phyloP scores from a whole-genome alignment of 768 basidiomycete species.

The Russula virescens region DNA sequence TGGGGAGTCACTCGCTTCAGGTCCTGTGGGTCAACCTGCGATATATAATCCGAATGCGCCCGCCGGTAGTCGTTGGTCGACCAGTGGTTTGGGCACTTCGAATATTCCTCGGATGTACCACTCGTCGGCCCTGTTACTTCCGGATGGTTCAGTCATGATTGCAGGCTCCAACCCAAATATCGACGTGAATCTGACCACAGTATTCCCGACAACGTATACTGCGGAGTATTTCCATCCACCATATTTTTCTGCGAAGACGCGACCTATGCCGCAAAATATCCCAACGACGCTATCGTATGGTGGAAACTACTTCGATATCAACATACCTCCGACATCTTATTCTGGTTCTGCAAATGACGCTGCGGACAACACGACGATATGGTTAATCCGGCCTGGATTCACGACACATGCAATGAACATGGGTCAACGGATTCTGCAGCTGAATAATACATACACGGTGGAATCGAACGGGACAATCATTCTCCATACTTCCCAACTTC shows the following conservation, averaged over 20 bases:
- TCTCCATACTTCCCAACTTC: constrained; percentile 75
- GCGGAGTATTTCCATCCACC: constrained; percentile 89
- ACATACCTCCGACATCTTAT: constrained; percentile 60
- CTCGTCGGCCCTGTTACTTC: constrained; percentile 83
- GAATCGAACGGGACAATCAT: constrained; percentile 70
- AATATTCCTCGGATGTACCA: constrained; percentile 83
- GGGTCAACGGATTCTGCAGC: constrained; percentile 75
- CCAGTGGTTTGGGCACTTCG: constrained; percentile 52
- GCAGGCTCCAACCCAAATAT: constrained; percentile 93
- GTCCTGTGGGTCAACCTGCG: constrained; percentile 71
- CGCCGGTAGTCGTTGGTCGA: constrained; percentile 69
- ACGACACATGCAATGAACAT: constrained; percentile 86
- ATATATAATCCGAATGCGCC: constrained; percentile 77
- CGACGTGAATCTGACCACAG: constrained; percentile 60
- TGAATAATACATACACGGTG: constrained; percentile 82
- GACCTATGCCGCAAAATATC: constrained; percentile 64
- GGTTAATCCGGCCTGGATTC: constrained; percentile 78
- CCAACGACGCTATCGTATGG: constrained; percentile 81
- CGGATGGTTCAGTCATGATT: constrained; percentile 79
- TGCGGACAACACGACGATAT: constrained; percentile 68
- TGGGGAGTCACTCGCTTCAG: constrained; percentile 70
- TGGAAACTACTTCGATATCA: constrained; percentile 72
- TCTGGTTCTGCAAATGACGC: constrained; percentile 61
- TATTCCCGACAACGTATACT: constrained; percentile 72
- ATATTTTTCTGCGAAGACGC: constrained; percentile 66